These are phyloP conservation scores for Xylaria cubensis DNA, from an alignment of 495 filamentous ascomycete genomes.

Conservation along the genomic window DNA sequence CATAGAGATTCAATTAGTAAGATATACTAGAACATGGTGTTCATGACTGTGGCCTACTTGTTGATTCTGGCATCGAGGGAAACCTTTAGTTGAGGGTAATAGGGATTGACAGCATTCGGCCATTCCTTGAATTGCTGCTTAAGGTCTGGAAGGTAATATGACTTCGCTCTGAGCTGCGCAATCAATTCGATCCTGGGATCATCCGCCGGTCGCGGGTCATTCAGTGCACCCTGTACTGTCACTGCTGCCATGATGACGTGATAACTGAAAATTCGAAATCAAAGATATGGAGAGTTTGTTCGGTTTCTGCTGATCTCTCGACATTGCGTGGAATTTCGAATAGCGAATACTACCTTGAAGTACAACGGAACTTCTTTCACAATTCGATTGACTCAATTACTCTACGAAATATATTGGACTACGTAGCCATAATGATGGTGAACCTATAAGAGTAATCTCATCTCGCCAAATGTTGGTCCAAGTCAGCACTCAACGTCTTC, in stretches of 20 bases:
- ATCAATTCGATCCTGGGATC: not conserved
- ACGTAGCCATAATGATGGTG: not conserved
- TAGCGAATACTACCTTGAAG: not conserved
- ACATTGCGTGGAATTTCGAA: not conserved
- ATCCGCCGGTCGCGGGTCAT: not conserved
- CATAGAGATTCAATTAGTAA: not conserved
- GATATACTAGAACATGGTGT: not conserved
- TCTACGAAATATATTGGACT: not conserved
- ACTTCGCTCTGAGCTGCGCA: not conserved
- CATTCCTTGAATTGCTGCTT: not conserved
- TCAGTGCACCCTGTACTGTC: no score
- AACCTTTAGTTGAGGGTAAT: not conserved
- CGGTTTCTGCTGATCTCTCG: not conserved
- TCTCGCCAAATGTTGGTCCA: not conserved
- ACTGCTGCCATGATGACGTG: not conserved
- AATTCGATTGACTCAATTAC: not conserved
- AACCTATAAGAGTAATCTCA: not conserved
- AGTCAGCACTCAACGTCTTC: not conserved
- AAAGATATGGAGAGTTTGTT: not conserved
- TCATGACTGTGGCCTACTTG: not conserved
- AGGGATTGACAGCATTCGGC: not conserved
- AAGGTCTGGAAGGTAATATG: slow-evolving; percentile 10
- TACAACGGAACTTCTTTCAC: not conserved
- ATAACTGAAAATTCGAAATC: not conserved
- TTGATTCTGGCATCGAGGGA: not conserved